Base-by-base conservation (phyloP, 2,329 filamentous ascomycete species). In the Aureobasidium sp. region DNA sequence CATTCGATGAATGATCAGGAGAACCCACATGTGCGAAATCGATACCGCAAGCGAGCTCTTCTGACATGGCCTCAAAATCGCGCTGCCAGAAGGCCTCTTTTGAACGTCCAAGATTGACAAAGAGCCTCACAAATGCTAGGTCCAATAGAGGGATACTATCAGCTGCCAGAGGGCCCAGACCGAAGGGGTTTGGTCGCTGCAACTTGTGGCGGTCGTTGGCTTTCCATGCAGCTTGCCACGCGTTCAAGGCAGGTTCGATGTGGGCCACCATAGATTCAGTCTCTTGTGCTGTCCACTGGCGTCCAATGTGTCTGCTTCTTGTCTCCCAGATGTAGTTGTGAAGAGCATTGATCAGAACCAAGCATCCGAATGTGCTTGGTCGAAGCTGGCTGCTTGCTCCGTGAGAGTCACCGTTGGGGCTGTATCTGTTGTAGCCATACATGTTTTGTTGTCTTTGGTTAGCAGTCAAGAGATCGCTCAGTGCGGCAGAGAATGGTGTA, bases 301-400 rank as follows among this genome's bases (percentile, higher is more conserved):
- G 87, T 68, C 89, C 91, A 68, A 92, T 87, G 68, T 97, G 92
- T 58, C 91, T 82, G 74, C 96, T 92, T 27, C 93, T 84, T 0
- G 92, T 97, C 75, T 97, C 93, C 94, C 94, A 97, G 48, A 97
- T 97, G 74, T 96, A 97, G 68, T 97, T 97, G 76, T 97, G 94
- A 27, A 97, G 80, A 3, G 94, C 92, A 71, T 96, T 93, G 72
- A 97, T 97, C 65, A 99, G 78, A 6, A 97, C 83, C 34, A 97
- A 80, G 72, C 91, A 96, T 9, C 93, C 94, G 72, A 96, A 96
- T 0, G 91, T 92, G 75, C 93, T 97, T 0, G 91, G 91, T 67
- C 84, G 85, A 52, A 94, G 79, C 37, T 90, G 86, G 59, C 80
- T 85, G 66, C 82, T 79, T 3, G 65, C 62, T 47, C 29, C 55